Conservation (phyloP, 1,139 yeast genomes). For the Hansenula sp. region DNA sequence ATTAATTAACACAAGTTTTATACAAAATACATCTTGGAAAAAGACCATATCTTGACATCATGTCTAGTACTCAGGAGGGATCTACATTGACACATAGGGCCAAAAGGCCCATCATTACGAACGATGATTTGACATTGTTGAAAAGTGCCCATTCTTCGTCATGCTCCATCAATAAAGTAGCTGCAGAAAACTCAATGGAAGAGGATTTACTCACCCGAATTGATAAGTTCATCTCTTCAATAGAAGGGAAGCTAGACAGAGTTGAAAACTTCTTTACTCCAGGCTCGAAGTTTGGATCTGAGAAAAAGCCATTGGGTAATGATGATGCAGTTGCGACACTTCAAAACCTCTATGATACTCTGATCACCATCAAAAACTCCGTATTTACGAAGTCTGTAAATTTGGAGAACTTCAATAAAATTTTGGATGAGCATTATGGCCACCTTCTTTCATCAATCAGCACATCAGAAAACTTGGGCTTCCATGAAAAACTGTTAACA, state of each 20-base stretch:
- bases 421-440: constrained; percentile 54
- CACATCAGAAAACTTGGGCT: constrained; percentile 15
- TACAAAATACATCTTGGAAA: too few relatives aligned
- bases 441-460: constrained; percentile 32
- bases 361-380: constrained; percentile 21
- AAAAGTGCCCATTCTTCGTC: constrained; percentile 20
- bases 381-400: constrained; percentile 24
- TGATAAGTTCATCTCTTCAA: constrained; percentile 48
- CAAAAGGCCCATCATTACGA: constrained; percentile 8
- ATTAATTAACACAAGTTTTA: too few relatives aligned
- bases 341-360: constrained; percentile 26
- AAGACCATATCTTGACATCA: too few relatives aligned
- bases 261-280: constrained; percentile 48
- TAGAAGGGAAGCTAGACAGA: constrained; percentile 47
- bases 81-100: not conserved
- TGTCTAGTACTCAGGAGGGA: not conserved
- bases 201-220: constrained; percentile 46
- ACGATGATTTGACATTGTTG: constrained; percentile 17
- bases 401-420: constrained; percentile 42
- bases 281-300: constrained; percentile 11
- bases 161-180: constrained; percentile 18
- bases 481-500: constrained; percentile 41
- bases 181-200: constrained; percentile 33
- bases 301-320: constrained; percentile 12
- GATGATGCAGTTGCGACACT: constrained; percentile 18